Evolutionary conservation across 2,329 filamentous ascomycete species (phyloP).

Genomic region (Didymosphaeria variabile): DNA sequence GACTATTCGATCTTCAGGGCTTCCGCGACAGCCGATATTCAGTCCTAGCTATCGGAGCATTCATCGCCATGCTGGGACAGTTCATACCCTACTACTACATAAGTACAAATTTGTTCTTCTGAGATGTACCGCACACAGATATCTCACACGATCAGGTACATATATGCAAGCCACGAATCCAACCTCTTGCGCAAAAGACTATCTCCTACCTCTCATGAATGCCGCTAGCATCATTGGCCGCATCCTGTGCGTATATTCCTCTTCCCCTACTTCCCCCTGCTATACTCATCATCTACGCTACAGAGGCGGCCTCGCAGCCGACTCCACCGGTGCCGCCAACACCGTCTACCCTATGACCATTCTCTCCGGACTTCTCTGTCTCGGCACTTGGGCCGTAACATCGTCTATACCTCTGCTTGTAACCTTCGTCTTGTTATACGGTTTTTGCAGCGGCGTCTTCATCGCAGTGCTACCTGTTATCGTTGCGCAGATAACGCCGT

Average conservation of each 20-base stretch:
- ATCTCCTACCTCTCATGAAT: slow-evolving; percentile 60
- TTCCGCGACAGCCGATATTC: slow-evolving; percentile 43
- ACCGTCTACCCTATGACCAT: slow-evolving; percentile 60
- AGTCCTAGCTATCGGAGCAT: slow-evolving; percentile 39
- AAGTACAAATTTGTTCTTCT: slow-evolving; percentile 38
- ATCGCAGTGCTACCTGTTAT: slow-evolving; percentile 70
- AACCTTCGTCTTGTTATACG: slow-evolving; percentile 73
- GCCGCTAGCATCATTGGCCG: slow-evolving; percentile 65
- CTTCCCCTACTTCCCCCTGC: slow-evolving; percentile 44
- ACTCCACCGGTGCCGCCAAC: slow-evolving; percentile 64
- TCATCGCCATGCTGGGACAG: slow-evolving; percentile 41
- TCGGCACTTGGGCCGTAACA: slow-evolving; percentile 65
- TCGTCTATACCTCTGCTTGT: slow-evolving; percentile 65
- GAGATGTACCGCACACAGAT: background rate
- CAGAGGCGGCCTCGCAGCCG: slow-evolving; percentile 61
- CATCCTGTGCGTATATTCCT: slow-evolving; percentile 58
- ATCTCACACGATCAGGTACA: slow-evolving; percentile 64
- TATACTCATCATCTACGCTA: slow-evolving; percentile 31
- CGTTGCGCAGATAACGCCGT: slow-evolving; percentile 75
- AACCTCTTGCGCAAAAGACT: slow-evolving; percentile 53
- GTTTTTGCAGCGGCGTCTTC: slow-evolving; percentile 74
- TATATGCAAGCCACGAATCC: slow-evolving; percentile 65
- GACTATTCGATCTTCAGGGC: slow-evolving; percentile 46
- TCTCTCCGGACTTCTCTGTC: slow-evolving; percentile 54
- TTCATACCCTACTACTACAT: slow-evolving; percentile 46